phyloP scores from a whole-genome alignment of 371 early-diverging fungal species.

The Mortierella polycephala region DNA sequence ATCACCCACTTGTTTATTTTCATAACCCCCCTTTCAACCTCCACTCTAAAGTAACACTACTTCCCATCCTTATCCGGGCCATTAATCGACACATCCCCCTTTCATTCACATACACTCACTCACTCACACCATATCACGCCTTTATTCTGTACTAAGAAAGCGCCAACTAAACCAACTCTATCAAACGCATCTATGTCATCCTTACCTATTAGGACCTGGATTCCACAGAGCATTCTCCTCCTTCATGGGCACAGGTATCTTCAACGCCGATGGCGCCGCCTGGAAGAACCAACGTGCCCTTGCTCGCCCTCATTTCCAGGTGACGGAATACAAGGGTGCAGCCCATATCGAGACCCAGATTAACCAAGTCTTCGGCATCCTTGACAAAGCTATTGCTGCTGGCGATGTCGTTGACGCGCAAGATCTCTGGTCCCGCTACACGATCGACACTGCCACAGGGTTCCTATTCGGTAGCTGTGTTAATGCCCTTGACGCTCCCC shows the following conservation, averaged over 20 bases:
- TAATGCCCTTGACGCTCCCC: conserved; percentile 48
- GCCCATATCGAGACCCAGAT: conserved; percentile 55
- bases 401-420: conserved; percentile 42
- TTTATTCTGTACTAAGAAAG: neutral
- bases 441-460: conserved; percentile 49
- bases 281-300: conserved; percentile 55
- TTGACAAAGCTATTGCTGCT: conserved; percentile 34
- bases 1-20: neutral
- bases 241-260: conserved; percentile 55
- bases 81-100: conserved; percentile 1
- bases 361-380: conserved; percentile 51
- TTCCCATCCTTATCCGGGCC: neutral
- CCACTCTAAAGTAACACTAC: conserved; percentile 40
- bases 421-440: conserved; percentile 54
- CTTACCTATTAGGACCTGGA: conserved; percentile 26
- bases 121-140: neutral
- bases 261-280: conserved; percentile 51
- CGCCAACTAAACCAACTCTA: neutral
- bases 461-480: conserved; percentile 51
- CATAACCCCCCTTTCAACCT: neutral
- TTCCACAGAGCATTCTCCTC: conserved; percentile 52
- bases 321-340: conserved; percentile 54
- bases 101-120: neutral
- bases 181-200: neutral
- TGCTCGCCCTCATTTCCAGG: conserved; percentile 55